A percentile compares a stretch with the other conserved stretches of the same genome.
These are phyloP conservation scores for Trypanosoma avium DNA, from an alignment of 208 protist species.

Conservation along the genomic window DNA sequence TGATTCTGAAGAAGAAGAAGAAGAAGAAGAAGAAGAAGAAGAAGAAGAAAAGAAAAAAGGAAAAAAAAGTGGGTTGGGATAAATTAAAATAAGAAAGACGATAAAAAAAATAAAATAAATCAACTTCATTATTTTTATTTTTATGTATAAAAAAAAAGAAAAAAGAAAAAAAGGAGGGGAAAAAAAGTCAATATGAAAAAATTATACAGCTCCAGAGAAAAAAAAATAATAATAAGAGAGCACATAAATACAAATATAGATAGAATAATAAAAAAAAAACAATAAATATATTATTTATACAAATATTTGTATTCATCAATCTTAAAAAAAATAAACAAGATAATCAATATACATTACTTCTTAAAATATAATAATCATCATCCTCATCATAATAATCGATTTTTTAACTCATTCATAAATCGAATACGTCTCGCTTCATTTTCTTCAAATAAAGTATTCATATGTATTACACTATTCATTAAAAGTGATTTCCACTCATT, in stretches of 20 bases:
- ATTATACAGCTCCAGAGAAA: no score
- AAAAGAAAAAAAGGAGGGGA: slow-evolving; percentile 15
- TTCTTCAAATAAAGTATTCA: slow-evolving; percentile 62
- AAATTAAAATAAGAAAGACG: neutral
- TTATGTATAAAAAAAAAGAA: no score
- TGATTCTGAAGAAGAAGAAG: no score
- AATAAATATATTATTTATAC: no score
- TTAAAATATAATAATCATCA: neutral
- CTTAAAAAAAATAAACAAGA: no score
- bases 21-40: neutral
- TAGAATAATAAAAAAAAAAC: no score
- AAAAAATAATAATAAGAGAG: no score
- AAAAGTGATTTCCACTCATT: slow-evolving; percentile 39
- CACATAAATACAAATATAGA: no score
- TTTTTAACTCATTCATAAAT: slow-evolving; percentile 31
- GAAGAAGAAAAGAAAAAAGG: neutral
- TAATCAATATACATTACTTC: no score
- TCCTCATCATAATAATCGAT: slow-evolving; percentile 10
- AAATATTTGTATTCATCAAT: neutral
- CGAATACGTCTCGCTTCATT: slow-evolving; percentile 54
- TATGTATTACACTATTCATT: slow-evolving; percentile 33
- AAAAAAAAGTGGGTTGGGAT: neutral
- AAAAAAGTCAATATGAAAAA: neutral
- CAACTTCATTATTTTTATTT: no score
- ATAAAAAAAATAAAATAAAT: neutral